Percentiles rank a stretch among this genome's conserved stretches.
phyloP scores from a whole-genome alignment of 345 rosid species.

The Erysimum cheiranthoides region DNA sequence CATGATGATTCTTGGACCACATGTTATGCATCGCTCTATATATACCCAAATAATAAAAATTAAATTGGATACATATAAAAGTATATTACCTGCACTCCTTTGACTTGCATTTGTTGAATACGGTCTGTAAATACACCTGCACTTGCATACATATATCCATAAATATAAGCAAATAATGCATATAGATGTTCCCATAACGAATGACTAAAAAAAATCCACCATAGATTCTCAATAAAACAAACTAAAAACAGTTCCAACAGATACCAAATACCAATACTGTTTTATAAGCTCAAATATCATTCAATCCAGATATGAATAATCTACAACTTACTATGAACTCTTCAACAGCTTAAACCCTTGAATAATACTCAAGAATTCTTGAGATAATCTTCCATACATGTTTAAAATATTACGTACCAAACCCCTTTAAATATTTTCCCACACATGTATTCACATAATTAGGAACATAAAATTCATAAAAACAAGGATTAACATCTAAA shows the following conservation, averaged over 20 bases:
- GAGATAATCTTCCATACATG: background rate
- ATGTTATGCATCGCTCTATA: background rate
- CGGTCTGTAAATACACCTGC: slow-evolving; percentile 98
- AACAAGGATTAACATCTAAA: background rate
- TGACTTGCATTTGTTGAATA: slow-evolving; percentile 97
- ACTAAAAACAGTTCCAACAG: background rate
- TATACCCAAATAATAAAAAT: background rate
- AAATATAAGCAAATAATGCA: background rate
- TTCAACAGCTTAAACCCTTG: background rate
- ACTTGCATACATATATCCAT: slow-evolving; percentile 19
- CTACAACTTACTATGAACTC: background rate
- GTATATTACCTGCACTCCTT: slow-evolving; percentile 81
- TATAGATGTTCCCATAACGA: background rate
- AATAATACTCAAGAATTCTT: background rate
- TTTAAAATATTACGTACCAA: background rate
- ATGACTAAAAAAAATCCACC: background rate
- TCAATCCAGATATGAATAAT: background rate
- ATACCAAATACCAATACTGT: background rate
- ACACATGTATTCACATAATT: background rate
- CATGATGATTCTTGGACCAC: background rate
- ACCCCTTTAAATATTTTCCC: background rate
- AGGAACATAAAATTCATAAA: background rate
- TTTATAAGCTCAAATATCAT: slow-evolving; percentile 9
- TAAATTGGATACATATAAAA: background rate
- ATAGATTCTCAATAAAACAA: background rate